Conservation (phyloP, 331 rosid genomes). For the Pyrus hybrid region DNA sequence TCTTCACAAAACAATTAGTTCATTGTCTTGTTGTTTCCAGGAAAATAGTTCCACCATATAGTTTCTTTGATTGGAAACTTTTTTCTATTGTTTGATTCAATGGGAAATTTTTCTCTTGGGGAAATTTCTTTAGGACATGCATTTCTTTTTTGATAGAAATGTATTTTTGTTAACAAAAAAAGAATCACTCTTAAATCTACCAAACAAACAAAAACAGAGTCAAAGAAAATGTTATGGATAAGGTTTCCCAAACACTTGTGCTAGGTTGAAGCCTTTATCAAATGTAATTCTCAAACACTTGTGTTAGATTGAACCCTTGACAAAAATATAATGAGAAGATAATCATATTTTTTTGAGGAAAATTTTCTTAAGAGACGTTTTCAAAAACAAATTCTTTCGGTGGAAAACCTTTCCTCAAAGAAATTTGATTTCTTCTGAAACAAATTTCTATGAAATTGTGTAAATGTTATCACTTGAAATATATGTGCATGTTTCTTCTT, state of each 20-base stretch:
- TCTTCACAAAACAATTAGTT: background rate
- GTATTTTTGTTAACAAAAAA: background rate
- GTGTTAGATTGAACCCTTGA: background rate
- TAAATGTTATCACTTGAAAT: background rate
- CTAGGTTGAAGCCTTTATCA: background rate
- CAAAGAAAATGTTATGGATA: background rate
- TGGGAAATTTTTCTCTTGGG: background rate
- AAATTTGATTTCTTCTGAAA: background rate
- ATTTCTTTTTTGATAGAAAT: background rate
- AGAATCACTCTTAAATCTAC: background rate
- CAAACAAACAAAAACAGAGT: background rate
- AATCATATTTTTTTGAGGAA: background rate
- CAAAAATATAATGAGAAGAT: background rate
- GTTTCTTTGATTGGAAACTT: background rate
- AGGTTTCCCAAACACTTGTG: background rate
- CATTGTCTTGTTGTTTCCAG: background rate
- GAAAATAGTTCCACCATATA: background rate
- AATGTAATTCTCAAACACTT: background rate
- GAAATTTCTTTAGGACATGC: background rate
- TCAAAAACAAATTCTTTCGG: background rate
- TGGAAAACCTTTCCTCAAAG: background rate
- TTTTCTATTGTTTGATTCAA: background rate
- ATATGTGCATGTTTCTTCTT: background rate
- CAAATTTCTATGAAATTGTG: background rate
- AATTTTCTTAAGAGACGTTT: background rate